Percentiles rank a stretch among this genome's conserved stretches.
phyloP scores from a whole-genome alignment of 768 basidiomycete species.

The Mycena haematopus region DNA sequence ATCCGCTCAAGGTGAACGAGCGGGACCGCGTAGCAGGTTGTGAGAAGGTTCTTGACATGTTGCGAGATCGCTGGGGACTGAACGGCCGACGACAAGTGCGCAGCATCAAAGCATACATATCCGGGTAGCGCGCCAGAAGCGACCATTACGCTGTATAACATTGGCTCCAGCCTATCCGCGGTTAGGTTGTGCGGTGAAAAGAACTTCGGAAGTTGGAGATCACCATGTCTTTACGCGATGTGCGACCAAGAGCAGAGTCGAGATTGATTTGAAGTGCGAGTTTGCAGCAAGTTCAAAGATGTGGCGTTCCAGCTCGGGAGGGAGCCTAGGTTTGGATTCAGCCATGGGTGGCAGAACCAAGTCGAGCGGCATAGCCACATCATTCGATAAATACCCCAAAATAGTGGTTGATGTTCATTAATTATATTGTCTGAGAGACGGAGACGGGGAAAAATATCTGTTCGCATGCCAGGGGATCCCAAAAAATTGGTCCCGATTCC shows the following conservation, averaged over 20 bases:
- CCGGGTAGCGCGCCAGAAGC: background rate
- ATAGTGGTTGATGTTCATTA: background rate
- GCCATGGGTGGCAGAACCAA: background rate
- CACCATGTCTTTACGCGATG: constrained; percentile 10
- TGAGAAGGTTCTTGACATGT: constrained; percentile 2
- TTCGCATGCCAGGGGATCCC: too few species aligned
- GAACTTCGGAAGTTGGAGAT: background rate
- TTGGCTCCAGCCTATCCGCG: constrained; percentile 2
- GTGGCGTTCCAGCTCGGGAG: constrained; percentile 6
- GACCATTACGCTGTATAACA: constrained; percentile 9
- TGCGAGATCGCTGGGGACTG: constrained; percentile 3
- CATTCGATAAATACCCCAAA: background rate
- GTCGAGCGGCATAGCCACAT: background rate
- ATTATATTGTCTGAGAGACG: too few species aligned
- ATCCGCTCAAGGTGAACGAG: background rate
- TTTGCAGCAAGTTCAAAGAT: constrained; percentile 8
- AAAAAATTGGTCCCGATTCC: too few species aligned
- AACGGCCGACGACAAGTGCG: background rate
- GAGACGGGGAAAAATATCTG: too few species aligned
- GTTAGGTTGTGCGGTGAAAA: background rate
- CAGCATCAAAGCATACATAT: background rate
- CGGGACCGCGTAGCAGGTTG: background rate
- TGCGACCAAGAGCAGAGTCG: constrained; percentile 6
- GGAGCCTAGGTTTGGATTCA: background rate
- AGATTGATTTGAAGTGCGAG: background rate